These are phyloP conservation scores for Aspergillus awamori DNA, from an alignment of 2,329 filamentous ascomycete species.

Conservation along the genomic window DNA sequence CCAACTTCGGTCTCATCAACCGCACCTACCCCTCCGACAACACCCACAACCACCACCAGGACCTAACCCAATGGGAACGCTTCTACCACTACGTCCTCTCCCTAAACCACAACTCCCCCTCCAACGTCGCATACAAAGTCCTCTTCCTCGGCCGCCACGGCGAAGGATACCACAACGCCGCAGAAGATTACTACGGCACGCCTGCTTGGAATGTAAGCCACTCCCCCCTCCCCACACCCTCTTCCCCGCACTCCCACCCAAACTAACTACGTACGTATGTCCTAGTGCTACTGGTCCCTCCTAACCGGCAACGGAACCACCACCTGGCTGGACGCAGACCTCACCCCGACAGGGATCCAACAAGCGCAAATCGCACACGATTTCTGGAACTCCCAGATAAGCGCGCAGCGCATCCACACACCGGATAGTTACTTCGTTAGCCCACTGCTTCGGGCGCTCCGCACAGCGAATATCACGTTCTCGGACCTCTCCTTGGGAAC, in stretches of 20 bases:
- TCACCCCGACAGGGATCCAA: conserved; percentile 54
- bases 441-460: conserved; percentile 59
- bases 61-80: conserved; percentile 59
- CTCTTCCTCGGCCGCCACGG: conserved; percentile 64
- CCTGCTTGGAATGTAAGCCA: conserved; percentile 59
- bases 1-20: conserved; percentile 54
- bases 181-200: conserved; percentile 60
- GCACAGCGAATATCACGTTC: conserved; percentile 60
- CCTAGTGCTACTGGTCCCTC: conserved; percentile 58
- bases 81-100: conserved; percentile 53
- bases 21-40: conserved; percentile 49
- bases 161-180: conserved; percentile 63
- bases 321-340: conserved; percentile 60
- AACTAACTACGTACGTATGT: background rate
- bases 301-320: conserved; percentile 58
- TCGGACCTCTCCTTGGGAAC: conserved; percentile 35
- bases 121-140: conserved; percentile 55
- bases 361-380: conserved; percentile 52
- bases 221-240: background rate
- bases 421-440: conserved; percentile 59
- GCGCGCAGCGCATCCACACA: conserved; percentile 51
- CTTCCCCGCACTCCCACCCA: background rate
- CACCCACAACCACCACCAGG: conserved; percentile 25
- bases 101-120: conserved; percentile 47
- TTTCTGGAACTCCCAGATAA: conserved; percentile 55